These are phyloP conservation scores for Huntiella omanensis DNA, from an alignment of 2,329 filamentous ascomycete genomes.

Conservation along the genomic window DNA sequence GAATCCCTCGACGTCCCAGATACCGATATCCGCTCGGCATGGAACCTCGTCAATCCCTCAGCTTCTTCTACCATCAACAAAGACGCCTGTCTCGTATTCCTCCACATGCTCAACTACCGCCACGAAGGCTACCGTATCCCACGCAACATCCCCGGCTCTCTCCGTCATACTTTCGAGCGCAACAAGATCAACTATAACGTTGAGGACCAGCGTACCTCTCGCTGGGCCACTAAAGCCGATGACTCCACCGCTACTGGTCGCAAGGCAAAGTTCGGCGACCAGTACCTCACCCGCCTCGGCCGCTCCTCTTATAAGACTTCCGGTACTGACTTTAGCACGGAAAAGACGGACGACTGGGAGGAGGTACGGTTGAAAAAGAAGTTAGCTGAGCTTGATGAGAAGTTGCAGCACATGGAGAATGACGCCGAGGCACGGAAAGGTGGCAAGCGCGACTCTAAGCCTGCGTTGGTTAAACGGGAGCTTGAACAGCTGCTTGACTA, in stretches of 20 bases:
- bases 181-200: conserved; percentile 94
- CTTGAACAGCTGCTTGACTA: conserved; percentile 88
- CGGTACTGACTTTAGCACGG: conserved; percentile 77
- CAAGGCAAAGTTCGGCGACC: conserved; percentile 94
- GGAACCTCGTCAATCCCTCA: conserved; percentile 94
- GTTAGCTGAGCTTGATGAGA: conserved; percentile 70
- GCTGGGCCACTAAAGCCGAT: conserved; percentile 63
- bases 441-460: conserved; percentile 57
- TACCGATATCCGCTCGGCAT: conserved; percentile 73
- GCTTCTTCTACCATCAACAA: conserved; percentile 72
- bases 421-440: conserved; percentile 45
- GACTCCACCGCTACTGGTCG: conserved; percentile 68
- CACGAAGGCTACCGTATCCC: conserved; percentile 93
- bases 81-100: conserved; percentile 81
- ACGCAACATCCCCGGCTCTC: conserved; percentile 73
- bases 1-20: conserved; percentile 55
- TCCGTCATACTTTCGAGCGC: conserved; percentile 80
- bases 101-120: conserved; percentile 90
- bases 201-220: conserved; percentile 54
- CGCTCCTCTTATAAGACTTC: conserved; percentile 62
- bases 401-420: conserved; percentile 66
- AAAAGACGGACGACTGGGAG: conserved; percentile 90
- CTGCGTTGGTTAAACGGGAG: conserved; percentile 83
- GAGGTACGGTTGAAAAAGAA: conserved; percentile 90
- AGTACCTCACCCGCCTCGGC: conserved; percentile 81